Evolutionary conservation across 306 rosid genomes (phyloP), one percentile per base, ranked within the genome.

Genomic region (Cucumis melo): DNA sequence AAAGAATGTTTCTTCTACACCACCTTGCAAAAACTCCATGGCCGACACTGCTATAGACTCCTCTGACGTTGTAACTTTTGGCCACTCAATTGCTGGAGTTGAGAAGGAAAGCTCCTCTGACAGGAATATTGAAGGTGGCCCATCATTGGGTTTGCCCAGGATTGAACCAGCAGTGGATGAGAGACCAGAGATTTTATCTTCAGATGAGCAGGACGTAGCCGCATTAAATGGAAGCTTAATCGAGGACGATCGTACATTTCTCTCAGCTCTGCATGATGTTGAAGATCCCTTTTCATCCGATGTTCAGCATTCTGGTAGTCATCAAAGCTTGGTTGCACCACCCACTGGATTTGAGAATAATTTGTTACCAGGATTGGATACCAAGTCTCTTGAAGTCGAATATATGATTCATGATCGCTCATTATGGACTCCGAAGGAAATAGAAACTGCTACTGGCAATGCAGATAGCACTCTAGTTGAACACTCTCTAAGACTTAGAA

Each of bases 371-470:
- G 77, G 56, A 55, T 74, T 74, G 74, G 76, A 73, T 77, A 78
- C 80, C 4, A 76, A 73, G 54, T 51, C 85, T 80, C 19, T 67
- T 68, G 79, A 67, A 71, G 73, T 82, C 44, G 87, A 77, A 79
- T 34, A 50, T 66, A 12, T 75, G 56, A 24, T 64, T 51, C 85
- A 89, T 81, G 83, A 88, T 80, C 94, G 91, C 72, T 82, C 97
- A 29, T 79, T 81, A 19, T 94, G 97, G 99, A 90, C 93, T 81
- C 91, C 99, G 5, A 66, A 75, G 86, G 97, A 92, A 38, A 90
- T 89, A 84, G 86, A 87, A 87, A 86, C 85, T 46, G 99, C 96
- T 34, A 89, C 97, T 41, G 99, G 97, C 84, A 89, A 89, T 86
- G 81, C 80, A 19, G 88, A 85, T 48, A 79, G 86, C 86, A 83